Base-by-base conservation (phyloP, 192 early-diverging fungal species). In the Martensiomyces pterosporus region DNA sequence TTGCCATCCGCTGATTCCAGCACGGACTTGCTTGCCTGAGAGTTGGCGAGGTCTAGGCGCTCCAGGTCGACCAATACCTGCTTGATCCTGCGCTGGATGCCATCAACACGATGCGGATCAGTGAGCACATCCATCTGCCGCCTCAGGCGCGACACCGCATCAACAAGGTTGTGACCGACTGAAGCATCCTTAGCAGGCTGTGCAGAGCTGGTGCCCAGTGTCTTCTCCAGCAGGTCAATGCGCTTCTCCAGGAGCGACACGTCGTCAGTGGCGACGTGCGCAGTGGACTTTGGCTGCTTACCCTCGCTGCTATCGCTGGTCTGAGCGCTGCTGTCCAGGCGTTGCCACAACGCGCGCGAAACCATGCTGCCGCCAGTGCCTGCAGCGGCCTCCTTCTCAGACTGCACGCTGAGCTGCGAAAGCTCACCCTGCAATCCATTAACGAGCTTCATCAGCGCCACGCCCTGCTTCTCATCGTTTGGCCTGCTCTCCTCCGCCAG, bases 111-210 rank as follows among this genome's bases (percentile, higher is more conserved):
- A 13, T 61, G 55, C 19, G 70, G 64, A 23, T 74, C 70, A 4
- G 63, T 51, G 2, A 74, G 34, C 14, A 74, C 37, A 16, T 64
- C 68, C 43, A 72, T 34, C 25, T 72, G 68, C 57, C 60, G 56
- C 13, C 57, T 50, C 52, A 72, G 36, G 3, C 45, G 56, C 16
- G 43, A 79, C 44, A 96, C 72, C 18, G 81, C 50, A 25, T 77
- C 64, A 23, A 87, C 90, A 7, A 96, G 67, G 9, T 76, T 56
- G 43, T 83, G 82, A 53, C 92, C 81, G 55, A 38, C 45, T 0
- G 44, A 36, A 1, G 43, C n/a, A 3, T 41, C 51, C 19, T 12
- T 24, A 15, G 56, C 17, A 6, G 17, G 26, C 32, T 52, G 43
- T 2, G 32, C 34, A 2, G 47, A 24, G 8, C 27, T 32, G 2